Percentiles rank a stretch among this genome's conserved stretches.
These are phyloP conservation scores for Metschnikowia borealis DNA, from an alignment of 805 yeast species.

Conservation along the genomic window DNA sequence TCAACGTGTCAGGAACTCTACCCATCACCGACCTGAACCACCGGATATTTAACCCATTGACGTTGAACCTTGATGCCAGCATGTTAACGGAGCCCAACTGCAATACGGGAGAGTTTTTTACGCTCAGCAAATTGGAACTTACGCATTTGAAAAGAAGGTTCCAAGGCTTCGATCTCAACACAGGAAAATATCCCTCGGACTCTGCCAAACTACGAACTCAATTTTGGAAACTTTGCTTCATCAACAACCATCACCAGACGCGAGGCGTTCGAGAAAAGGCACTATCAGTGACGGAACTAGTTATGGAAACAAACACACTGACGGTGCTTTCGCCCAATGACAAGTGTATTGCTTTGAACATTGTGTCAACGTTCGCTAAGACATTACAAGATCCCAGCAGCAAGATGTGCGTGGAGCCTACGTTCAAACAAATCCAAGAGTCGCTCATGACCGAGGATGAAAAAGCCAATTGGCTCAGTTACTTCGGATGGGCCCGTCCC, in stretches of 20 bases:
- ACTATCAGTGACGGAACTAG: neutral
- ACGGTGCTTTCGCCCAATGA: conserved; percentile 12
- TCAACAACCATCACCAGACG: conserved; percentile 15
- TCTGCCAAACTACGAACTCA: conserved; percentile 25
- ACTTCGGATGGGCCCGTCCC: conserved; percentile 13
- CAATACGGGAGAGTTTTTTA: conserved; percentile 8
- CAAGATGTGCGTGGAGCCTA: conserved; percentile 1
- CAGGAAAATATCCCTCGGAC: conserved; percentile 16
- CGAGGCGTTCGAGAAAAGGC: neutral
- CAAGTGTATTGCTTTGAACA: conserved; percentile 14
- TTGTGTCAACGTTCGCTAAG: conserved; percentile 4
- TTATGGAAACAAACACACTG: neutral
- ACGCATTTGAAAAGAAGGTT: conserved; percentile 19
- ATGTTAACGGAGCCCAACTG: conserved; percentile 1
- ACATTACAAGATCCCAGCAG: neutral
- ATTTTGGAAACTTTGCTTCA: conserved; percentile 30
- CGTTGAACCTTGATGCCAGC: conserved; percentile 1
- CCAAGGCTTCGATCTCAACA: conserved; percentile 21
- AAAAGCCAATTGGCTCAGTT: conserved; percentile 12
- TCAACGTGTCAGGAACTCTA: conserved; percentile 5
- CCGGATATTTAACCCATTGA: conserved; percentile 7
- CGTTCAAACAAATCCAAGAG: conserved; percentile 8
- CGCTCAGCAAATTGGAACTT: conserved; percentile 25
- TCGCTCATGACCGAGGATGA: conserved; percentile 10
- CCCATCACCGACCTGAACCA: conserved; percentile 4